phyloP scores from a whole-genome alignment of 2,329 filamentous ascomycete species.

The Penicillium sp. region DNA sequence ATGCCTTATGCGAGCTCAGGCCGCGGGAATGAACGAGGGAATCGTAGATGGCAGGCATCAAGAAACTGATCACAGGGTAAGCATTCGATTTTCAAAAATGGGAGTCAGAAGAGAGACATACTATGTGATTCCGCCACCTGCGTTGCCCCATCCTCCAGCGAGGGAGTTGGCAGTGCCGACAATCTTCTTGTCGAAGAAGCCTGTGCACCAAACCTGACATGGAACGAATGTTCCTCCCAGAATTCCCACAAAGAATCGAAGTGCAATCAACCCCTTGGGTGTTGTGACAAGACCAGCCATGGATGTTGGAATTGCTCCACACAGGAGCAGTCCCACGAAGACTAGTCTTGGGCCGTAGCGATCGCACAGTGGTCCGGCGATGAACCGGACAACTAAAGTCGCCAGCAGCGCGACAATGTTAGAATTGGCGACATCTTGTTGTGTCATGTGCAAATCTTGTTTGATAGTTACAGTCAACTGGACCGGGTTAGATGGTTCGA shows the following conservation, averaged over 20 bases:
- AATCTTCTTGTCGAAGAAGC: slow-evolving; percentile 90
- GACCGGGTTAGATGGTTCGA: neutral
- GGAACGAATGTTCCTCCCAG: slow-evolving; percentile 48
- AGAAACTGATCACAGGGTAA: slow-evolving; percentile 53
- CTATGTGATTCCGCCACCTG: slow-evolving; percentile 87
- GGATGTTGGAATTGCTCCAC: slow-evolving; percentile 77
- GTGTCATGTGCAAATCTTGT: slow-evolving; percentile 71
- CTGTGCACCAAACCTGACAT: slow-evolving; percentile 90
- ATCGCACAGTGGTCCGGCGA: slow-evolving; percentile 84
- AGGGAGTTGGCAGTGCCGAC: slow-evolving; percentile 87
- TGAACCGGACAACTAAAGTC: slow-evolving; percentile 73
- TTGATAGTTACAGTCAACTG: slow-evolving; percentile 75
- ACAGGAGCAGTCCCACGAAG: slow-evolving; percentile 74
- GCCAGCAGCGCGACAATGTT: slow-evolving; percentile 81
- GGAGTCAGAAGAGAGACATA: slow-evolving; percentile 16
- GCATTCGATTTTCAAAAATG: neutral
- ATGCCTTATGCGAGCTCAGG: slow-evolving; percentile 68
- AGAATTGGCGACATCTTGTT: slow-evolving; percentile 77
- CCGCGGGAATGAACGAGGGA: slow-evolving; percentile 64
- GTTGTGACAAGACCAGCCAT: slow-evolving; percentile 75
- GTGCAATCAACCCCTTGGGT: slow-evolving; percentile 53
- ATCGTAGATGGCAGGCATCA: slow-evolving; percentile 89
- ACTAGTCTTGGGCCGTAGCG: slow-evolving; percentile 77
- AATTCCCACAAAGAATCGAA: slow-evolving; percentile 48
- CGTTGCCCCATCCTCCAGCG: slow-evolving; percentile 81